Evolutionary conservation across 768 basidiomycete species (phyloP).

Genomic region (Lentinula detonsa): DNA sequence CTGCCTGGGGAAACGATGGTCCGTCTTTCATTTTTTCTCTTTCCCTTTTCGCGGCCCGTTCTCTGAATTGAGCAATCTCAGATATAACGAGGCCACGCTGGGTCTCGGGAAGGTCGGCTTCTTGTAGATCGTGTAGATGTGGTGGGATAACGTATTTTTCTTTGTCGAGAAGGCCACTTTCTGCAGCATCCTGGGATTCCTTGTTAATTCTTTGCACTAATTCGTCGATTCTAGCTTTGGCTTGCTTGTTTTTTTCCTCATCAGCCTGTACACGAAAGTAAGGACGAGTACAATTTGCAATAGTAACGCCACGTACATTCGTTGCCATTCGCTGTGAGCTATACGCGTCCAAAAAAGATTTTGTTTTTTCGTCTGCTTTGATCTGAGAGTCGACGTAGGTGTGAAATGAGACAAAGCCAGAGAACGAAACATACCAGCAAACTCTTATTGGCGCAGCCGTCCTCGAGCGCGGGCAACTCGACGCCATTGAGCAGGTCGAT

Average conservation of each 20-base stretch:
- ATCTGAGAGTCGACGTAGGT: conserved; percentile 54
- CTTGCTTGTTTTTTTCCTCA: conserved; percentile 55
- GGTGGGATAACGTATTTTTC: conserved; percentile 90
- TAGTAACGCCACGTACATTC: conserved; percentile 50
- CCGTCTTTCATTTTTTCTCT: conserved; percentile 84
- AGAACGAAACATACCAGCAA: conserved; percentile 53
- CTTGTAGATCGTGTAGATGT: conserved; percentile 95
- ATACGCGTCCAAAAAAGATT: conserved; percentile 82
- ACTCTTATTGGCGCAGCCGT: conserved; percentile 56
- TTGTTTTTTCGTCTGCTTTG: conserved; percentile 96
- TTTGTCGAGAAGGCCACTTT: conserved; percentile 69
- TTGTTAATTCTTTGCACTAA: conserved; percentile 70
- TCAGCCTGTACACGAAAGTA: conserved; percentile 46
- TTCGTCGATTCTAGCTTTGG: conserved; percentile 58
- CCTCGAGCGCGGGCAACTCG: conserved; percentile 56
- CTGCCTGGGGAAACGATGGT: conserved; percentile 41
- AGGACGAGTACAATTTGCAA: neutral
- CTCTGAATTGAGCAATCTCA: conserved; percentile 94
- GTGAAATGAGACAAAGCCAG: conserved; percentile 14
- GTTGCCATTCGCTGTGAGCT: conserved; percentile 71
- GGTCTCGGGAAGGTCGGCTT: conserved; percentile 94
- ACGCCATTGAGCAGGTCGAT: conserved; percentile 57
- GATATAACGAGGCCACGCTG: conserved; percentile 89
- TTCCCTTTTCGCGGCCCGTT: conserved; percentile 87
- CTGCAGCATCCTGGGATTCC: conserved; percentile 68